Evolutionary conservation across 1,139 yeast genomes (phyloP), one percentile per base, ranked within the genome.

Genomic region (Debaryomyces singareniensis): DNA sequence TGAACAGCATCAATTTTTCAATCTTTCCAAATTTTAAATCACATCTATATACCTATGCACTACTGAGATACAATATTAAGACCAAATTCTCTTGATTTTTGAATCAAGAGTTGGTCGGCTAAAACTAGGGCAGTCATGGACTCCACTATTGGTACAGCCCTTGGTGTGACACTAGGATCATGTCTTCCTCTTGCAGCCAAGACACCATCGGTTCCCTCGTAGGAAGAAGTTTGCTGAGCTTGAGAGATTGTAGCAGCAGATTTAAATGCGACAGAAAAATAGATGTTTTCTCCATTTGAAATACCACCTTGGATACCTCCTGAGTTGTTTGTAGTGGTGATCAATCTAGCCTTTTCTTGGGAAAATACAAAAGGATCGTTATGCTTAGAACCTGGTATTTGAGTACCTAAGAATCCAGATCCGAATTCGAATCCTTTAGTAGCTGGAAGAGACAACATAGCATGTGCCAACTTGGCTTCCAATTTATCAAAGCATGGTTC

Each of bases 301-400:
- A 91, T 91, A 50, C 98, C 98, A 49, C 98, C 98, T 65, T 91
- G 98, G 38, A 89, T 75, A 59, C 98, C 98, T 46, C 98, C 98
- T 20, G 95, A 84, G 61, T 82, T 80, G 64, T 93, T 91, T 20
- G 97, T 89, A 45, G 58, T 69, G 20, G 98, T 91, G 56, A 87
- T 80, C 55, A 91, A 70, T 46, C 71, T 70, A 16, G 76, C 66
- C 13, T 67, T 53, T 15, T 59, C 58, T 38, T 67, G 74, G 44
- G 75, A 80, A 45, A 55, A 70, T 47, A 69, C 68, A 58, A 89
- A 89, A 23, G 91, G 71, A 58, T 91, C 98, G 49, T 91, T 91
- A 64, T 91, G 98, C 57, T 81, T 58, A 14, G 97, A 89, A 16
- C 98, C 98, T 30, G 95, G 93, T 42, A 89, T 77, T 36, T 71